phyloP scores from a whole-genome alignment of 2,329 filamentous ascomycete species.

The Beauveria varroae region DNA sequence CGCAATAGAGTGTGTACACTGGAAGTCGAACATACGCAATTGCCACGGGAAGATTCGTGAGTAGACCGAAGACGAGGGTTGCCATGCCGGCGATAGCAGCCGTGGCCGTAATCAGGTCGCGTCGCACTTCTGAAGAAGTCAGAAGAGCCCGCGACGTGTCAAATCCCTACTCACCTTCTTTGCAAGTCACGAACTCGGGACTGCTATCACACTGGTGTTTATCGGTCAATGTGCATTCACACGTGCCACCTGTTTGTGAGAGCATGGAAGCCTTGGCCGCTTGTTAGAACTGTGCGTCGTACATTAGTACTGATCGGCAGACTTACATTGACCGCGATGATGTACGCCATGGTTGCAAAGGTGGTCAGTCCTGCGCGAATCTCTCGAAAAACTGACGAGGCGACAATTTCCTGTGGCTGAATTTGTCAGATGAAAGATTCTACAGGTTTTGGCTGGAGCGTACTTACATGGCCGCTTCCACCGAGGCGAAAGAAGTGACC shows the following conservation, averaged over 20 bases:
- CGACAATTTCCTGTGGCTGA: constrained; percentile 59
- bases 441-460: not conserved
- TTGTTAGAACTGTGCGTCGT: constrained; percentile 4
- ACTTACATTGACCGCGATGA: constrained; percentile 64
- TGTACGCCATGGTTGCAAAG: constrained; percentile 77
- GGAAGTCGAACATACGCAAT: constrained; percentile 50
- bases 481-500: constrained; percentile 59
- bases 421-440: not conserved
- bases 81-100: constrained; percentile 71
- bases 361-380: constrained; percentile 74
- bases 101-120: constrained; percentile 75
- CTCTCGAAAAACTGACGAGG: constrained; percentile 67
- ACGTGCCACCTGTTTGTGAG: constrained; percentile 69
- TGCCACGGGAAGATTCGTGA: constrained; percentile 74
- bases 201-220: constrained; percentile 42
- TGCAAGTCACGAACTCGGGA: constrained; percentile 35
- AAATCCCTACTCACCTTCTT: constrained; percentile 31
- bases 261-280: constrained; percentile 57
- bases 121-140: constrained; percentile 47
- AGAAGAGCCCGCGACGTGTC: not conserved
- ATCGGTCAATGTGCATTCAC: constrained; percentile 48
- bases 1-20: not conserved
- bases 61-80: constrained; percentile 68
- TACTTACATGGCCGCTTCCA: constrained; percentile 60
- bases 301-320: not conserved